A percentile compares a stretch with the other conserved stretches of the same genome.
phyloP scores from a whole-genome alignment of 2,329 filamentous ascomycete species.

The Scytalidium sp. region DNA sequence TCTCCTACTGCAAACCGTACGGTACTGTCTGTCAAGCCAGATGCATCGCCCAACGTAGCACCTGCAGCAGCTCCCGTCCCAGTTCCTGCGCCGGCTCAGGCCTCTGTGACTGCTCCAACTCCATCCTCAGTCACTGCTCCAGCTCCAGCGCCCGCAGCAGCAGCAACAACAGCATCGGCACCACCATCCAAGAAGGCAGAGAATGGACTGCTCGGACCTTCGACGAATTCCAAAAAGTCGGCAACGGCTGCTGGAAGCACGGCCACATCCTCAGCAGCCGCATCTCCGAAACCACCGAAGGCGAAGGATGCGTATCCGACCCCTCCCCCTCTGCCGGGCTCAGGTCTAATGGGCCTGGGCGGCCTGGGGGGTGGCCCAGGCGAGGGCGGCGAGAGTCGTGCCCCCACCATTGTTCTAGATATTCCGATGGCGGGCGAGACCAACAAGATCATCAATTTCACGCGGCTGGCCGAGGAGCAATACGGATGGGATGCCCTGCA shows the following conservation, averaged over 20 bases:
- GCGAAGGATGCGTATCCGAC: conserved; percentile 39
- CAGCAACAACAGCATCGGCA: conserved; percentile 14
- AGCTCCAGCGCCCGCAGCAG: conserved; percentile 20
- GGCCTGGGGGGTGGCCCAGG: conserved; percentile 45
- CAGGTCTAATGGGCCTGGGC: conserved; percentile 60
- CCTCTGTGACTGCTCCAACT: conserved; percentile 8
- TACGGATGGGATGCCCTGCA: conserved; percentile 95
- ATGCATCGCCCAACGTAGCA: conserved; percentile 8
- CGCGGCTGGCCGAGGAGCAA: conserved; percentile 85
- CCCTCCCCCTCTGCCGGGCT: conserved; percentile 57
- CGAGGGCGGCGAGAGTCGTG: conserved; percentile 54
- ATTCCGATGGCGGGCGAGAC: conserved; percentile 73
- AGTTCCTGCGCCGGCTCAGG: conserved; percentile 11
- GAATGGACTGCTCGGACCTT: conserved; percentile 5
- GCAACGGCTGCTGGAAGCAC: conserved; percentile 42
- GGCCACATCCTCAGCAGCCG: conserved; percentile 47
- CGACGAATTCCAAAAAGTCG: conserved; percentile 28
- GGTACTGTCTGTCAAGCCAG: conserved; percentile 4
- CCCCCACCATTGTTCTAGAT: conserved; percentile 79
- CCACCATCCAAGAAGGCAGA: conserved; percentile 13
- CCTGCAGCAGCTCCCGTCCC: conserved; percentile 18
- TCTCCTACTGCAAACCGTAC: conserved; percentile 25
- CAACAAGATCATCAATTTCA: conserved; percentile 94
- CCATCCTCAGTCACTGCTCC: too few species aligned
- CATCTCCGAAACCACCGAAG: conserved; percentile 52